Base-by-base conservation (phyloP, 2,329 filamentous ascomycete species). In the Leptographium procerum region DNA sequence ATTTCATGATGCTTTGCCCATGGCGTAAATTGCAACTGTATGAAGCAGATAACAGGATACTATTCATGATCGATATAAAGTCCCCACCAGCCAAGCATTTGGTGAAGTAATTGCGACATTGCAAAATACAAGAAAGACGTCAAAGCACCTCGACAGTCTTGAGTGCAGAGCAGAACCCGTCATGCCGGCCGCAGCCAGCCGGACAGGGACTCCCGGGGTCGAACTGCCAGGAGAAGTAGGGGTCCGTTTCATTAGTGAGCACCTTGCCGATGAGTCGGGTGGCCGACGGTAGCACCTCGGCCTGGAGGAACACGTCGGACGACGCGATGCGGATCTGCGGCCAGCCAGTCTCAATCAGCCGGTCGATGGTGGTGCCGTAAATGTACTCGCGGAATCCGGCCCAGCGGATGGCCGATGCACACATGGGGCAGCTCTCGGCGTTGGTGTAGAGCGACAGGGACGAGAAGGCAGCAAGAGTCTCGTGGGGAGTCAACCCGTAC, bases 391-490 rank as follows among this genome's bases (percentile, higher is more conserved):
- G 71, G 69, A 83, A 81, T 0, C 77, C 77, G 0, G 78, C 72
- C 77, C 77, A 82, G 1, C 78, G 74, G 61, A 82, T 80, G 0
- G 78, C 79, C 8, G 77, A 74, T 1, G 80, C 78, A 63, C 80
- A 83, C 76, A 82, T 83, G 8, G 79, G 76, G 65, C 80, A 83
- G 59, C 74, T 76, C 66, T 83, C 79, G 2, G 75, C 79, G 65
- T 79, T 83, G 26, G 79, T 82, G 66, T 83, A 82, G 4, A 82
- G 66, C 6, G 74, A 74, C n/a, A 83, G 66, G 19, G 70, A 62
- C 3, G 67, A 60, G 62, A 79, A 81, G 0, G 78, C 79, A 3
- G 63, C 65, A n/a, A 73, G 64, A 0, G 76, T 72, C 57, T 75
- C 70, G 10, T 64, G 54, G 0, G 73, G 64, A 0, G 69, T 71